Base-by-base conservation (phyloP, 2,329 filamentous ascomycete species). In the Sarocladiaceae sp. region DNA sequence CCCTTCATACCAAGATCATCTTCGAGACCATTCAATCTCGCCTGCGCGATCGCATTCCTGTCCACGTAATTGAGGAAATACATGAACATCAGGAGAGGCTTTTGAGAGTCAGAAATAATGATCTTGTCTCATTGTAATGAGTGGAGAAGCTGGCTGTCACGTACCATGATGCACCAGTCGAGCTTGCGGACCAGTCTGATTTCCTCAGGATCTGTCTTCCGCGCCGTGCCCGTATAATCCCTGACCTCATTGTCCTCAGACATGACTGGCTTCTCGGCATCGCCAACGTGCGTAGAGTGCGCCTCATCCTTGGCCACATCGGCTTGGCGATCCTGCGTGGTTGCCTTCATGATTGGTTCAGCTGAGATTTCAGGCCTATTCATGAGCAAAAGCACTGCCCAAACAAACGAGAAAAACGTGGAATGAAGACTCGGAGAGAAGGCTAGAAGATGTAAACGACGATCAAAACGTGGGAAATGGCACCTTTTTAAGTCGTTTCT, bases 1-100 rank as follows among this genome's bases (percentile, higher is more conserved):
- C 74, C 74, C 1, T 54, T 60, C 70, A 80, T 76, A 4, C 60
- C 61, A 1, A 80, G 62, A 44, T 80, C 70, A 9, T 63, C 53
- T 47, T 72, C 66, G 3, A 73, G 51, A 9, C 69, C 68, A 3
- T 73, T 74, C 9, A 68, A 52, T 45, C 69, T 63, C 5, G 69
- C 69, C 33, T 69, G 66, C 1, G 67, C 66, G 43, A 73, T 69
- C 33, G 67, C 67, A 32, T 70, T 70, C 23, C 67, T 58, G 31
- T 71, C 68, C 46, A 70, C 58, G 45, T 66, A 67, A 49, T 66
- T 69, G 33, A 69, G 55, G 45, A 66, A 69, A 43, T 69, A 69
- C 64, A 68, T 71, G 6, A 64, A 31, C 51, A 65, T 70, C n/a
- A 58, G 48, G 23, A 49, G 51, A 1, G 56, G 56, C 56, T 58